phyloP scores from a whole-genome alignment of 352 stramenopile species.

The Saprolegnia parasitica region DNA sequence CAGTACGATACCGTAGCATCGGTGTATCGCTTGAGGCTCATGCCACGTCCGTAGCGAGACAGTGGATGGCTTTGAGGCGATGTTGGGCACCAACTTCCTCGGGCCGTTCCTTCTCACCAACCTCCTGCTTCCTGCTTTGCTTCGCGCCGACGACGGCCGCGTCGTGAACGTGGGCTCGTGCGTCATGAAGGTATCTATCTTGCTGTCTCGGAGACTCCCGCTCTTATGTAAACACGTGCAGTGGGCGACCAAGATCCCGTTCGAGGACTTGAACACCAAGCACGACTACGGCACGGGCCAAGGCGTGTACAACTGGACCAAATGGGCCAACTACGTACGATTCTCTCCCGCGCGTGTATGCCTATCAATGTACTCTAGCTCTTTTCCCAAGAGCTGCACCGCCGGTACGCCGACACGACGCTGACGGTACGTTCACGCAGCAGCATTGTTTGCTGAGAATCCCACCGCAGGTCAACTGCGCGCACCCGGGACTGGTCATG shows the following conservation, averaged over 20 bases:
- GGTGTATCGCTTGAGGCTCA: neutral
- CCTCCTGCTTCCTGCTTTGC: slow-evolving; percentile 12
- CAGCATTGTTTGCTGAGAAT: no score
- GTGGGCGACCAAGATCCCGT: slow-evolving; percentile 20
- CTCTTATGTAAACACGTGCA: no score
- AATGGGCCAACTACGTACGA: slow-evolving; percentile 27
- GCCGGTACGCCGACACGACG: slow-evolving; percentile 18
- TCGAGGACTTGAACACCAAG: slow-evolving; percentile 26
- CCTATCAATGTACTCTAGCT: neutral
- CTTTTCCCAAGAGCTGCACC: slow-evolving; percentile 26
- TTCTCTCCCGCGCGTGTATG: neutral
- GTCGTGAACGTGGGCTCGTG: slow-evolving; percentile 29
- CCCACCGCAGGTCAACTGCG: slow-evolving; percentile 19
- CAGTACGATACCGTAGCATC: slow-evolving; percentile 1
- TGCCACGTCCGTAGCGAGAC: slow-evolving; percentile 28
- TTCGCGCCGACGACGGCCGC: slow-evolving; percentile 3
- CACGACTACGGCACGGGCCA: slow-evolving; percentile 20
- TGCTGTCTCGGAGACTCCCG: neutral
- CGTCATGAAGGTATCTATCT: slow-evolving; percentile 25
- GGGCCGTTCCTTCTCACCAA: slow-evolving; percentile 40
- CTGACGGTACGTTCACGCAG: slow-evolving; percentile 7
- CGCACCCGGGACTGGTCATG: slow-evolving; percentile 25
- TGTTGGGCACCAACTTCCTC: slow-evolving; percentile 41
- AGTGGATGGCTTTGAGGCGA: slow-evolving; percentile 38
- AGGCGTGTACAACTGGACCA: slow-evolving; percentile 20